Percentiles rank a stretch among this genome's conserved stretches.
phyloP scores from a whole-genome alignment of 2,329 filamentous ascomycete species.

The Pyrenophora tritici-repentis region DNA sequence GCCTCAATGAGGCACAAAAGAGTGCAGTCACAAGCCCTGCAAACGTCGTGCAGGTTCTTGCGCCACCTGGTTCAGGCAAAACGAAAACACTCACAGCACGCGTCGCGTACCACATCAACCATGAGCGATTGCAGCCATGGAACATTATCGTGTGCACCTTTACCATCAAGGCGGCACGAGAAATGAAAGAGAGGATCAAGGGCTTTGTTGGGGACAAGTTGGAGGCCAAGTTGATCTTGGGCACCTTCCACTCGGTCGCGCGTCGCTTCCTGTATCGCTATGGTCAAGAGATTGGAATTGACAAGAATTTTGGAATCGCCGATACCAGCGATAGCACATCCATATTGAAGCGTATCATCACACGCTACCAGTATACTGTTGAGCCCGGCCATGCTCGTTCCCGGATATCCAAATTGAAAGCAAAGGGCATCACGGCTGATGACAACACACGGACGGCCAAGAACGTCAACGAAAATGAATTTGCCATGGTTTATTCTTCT shows the following conservation, averaged over 20 bases:
- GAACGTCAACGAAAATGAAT: conserved; percentile 64
- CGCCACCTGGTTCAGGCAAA: conserved; percentile 76
- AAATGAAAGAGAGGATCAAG: conserved; percentile 90
- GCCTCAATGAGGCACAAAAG: conserved; percentile 68
- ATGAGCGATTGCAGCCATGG: conserved; percentile 73
- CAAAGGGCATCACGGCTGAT: conserved; percentile 57
- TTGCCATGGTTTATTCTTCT: conserved; percentile 69
- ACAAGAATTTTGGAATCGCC: conserved; percentile 86
- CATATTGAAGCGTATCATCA: conserved; percentile 82
- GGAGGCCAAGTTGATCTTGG: conserved; percentile 78
- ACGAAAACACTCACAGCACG: conserved; percentile 94
- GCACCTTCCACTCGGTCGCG: conserved; percentile 94
- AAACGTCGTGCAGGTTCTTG: conserved; percentile 64
- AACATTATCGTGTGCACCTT: conserved; percentile 96
- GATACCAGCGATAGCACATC: conserved; percentile 80
- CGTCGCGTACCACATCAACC: conserved; percentile 82
- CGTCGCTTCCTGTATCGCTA: conserved; percentile 83
- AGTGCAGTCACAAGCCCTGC: conserved; percentile 67
- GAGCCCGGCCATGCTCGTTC: conserved; percentile 73
- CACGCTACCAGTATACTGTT: conserved; percentile 69
- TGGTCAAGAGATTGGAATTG: conserved; percentile 80
- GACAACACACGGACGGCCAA: conserved; percentile 50
- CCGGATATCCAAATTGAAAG: conserved; percentile 72
- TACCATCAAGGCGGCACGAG: conserved; percentile 89
- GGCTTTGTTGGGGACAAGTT: conserved; percentile 77